Evolutionary conservation across 176 grass and related monocot genomes (phyloP).

Genomic region (Leersia perrieri): DNA sequence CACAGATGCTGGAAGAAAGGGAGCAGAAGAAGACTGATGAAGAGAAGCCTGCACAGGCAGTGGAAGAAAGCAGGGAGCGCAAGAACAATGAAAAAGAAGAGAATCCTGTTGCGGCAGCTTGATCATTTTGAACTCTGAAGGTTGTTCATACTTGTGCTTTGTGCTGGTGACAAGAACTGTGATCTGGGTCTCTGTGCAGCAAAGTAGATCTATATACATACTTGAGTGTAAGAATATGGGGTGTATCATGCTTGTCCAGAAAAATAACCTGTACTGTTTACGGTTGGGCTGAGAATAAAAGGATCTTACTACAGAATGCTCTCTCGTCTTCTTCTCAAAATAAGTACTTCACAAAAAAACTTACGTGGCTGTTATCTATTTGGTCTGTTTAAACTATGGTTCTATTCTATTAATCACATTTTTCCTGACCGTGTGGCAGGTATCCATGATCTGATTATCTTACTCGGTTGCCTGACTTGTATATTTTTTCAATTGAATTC

Average conservation of each 20-base stretch:
- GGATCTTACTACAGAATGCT: not conserved
- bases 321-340: not conserved
- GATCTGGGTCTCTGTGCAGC: not conserved
- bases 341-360: not conserved
- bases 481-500: not conserved
- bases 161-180: conserved; percentile 10
- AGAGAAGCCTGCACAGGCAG: not conserved
- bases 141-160: not conserved
- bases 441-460: not conserved
- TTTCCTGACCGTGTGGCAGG: not conserved
- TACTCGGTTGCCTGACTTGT: not conserved
- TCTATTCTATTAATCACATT: not conserved
- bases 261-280: not conserved
- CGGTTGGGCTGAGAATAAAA: not conserved
- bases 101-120: conserved; percentile 29
- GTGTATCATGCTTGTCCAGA: not conserved
- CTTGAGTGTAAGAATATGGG: not conserved
- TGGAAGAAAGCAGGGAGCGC: not conserved
- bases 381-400: not conserved
- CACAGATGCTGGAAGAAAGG: conserved; percentile 8
- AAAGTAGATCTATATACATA: not conserved
- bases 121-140: conserved; percentile 12
- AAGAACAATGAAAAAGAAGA: conserved; percentile 13
- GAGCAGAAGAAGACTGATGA: conserved; percentile 1
- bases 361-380: not conserved